Evolutionary conservation across 2,329 filamentous ascomycete genomes (phyloP).

Genomic region (Alternaria metachromatica): DNA sequence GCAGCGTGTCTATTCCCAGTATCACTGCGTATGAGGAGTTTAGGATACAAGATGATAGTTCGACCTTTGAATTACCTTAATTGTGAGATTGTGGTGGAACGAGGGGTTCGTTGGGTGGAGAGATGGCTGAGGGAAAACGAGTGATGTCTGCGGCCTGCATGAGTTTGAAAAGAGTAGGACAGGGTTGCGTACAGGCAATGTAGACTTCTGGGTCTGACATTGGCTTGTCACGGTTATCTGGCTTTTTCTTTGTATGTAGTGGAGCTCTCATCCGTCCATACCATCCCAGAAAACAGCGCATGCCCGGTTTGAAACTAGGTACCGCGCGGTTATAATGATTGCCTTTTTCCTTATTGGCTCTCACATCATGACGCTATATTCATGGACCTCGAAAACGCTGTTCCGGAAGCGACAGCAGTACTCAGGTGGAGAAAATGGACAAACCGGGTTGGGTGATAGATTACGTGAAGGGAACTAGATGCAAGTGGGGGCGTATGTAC

Average conservation of each 20-base stretch:
- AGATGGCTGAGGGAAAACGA: neutral
- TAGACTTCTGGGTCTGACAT: neutral
- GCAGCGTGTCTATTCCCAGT: accelerated
- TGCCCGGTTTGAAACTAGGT: neutral
- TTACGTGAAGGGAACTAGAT: no score
- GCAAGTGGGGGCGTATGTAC: no score
- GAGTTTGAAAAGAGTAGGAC: neutral
- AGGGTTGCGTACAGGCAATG: accelerated
- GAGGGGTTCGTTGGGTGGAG: neutral
- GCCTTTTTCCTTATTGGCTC: neutral
- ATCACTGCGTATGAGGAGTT: neutral
- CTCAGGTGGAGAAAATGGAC: neutral
- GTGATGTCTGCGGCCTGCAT: neutral
- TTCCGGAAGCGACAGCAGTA: neutral
- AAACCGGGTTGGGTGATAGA: neutral
- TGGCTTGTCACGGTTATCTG: neutral
- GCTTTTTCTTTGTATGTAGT: neutral
- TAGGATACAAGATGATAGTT: neutral
- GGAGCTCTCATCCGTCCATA: neutral
- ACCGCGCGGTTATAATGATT: neutral
- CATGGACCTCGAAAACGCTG: neutral
- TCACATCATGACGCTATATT: neutral
- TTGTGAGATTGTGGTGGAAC: neutral
- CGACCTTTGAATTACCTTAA: accelerated
- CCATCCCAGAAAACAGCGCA: neutral